Percentiles rank a stretch among this genome's conserved stretches.
phyloP scores from a whole-genome alignment of 345 rosid genomes.

The Eutrema heterophyllum region DNA sequence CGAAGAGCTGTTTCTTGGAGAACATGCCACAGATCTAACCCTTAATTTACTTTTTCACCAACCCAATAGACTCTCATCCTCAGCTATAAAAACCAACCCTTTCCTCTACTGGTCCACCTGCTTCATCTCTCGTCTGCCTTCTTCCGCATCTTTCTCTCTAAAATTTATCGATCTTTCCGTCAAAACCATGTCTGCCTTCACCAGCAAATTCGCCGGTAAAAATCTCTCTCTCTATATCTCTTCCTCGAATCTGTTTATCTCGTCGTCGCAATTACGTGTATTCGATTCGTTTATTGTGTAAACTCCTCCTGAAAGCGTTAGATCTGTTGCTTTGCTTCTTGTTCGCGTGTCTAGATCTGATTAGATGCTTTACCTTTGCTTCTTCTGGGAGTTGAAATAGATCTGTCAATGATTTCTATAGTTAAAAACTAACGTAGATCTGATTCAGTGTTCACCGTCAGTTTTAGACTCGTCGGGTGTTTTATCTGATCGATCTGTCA shows the following conservation, averaged over 20 bases:
- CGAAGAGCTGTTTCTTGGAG: constrained; percentile 24
- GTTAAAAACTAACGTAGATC: neutral
- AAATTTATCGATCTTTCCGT: neutral
- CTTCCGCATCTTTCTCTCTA: neutral
- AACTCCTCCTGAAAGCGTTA: too few species aligned
- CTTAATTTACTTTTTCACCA: constrained; percentile 10
- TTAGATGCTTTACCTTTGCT: neutral
- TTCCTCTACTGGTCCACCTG: constrained; percentile 16
- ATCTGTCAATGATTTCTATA: neutral
- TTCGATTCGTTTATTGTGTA: neutral
- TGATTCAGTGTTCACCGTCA: neutral
- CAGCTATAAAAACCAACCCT: constrained; percentile 23
- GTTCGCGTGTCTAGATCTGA: constrained; percentile 10
- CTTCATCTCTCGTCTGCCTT: neutral
- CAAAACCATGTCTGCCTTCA: constrained; percentile 70
- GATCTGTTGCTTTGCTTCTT: constrained; percentile 6
- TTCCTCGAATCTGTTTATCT: too few species aligned
- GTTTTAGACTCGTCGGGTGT: too few species aligned
- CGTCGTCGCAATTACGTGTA: neutral
- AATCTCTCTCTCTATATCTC: neutral
- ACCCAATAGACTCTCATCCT: constrained; percentile 1
- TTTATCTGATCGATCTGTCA: neutral
- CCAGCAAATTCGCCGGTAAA: constrained; percentile 76
- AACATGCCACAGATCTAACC: constrained; percentile 32
- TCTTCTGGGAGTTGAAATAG: neutral